Evolutionary conservation across 2,329 filamentous ascomycete genomes (phyloP).

Genomic region (Neopestalotiopsis sp.): DNA sequence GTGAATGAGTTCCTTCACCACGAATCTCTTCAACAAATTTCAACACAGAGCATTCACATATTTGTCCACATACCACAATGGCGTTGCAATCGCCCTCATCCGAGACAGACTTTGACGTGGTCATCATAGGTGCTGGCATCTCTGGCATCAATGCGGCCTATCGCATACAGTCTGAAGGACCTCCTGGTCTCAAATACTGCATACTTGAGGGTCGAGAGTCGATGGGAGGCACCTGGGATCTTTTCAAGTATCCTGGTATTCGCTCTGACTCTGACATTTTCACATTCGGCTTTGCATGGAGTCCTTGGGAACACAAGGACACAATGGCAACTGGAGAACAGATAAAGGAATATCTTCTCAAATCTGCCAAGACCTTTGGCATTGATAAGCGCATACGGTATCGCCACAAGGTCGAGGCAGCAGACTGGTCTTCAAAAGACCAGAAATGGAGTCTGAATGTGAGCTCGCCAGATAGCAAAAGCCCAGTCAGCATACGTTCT

Average conservation of each 20-base stretch:
- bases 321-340: constrained; percentile 33
- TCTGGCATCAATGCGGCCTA: constrained; percentile 79
- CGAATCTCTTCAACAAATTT: neutral
- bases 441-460: constrained; percentile 60
- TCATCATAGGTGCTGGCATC: constrained; percentile 77
- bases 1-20: neutral
- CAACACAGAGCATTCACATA: neutral
- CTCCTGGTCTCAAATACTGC: constrained; percentile 59
- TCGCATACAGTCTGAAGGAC: constrained; percentile 65
- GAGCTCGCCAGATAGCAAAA: constrained; percentile 37
- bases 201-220: constrained; percentile 71
- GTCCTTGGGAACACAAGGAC: constrained; percentile 63
- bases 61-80: neutral
- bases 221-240: constrained; percentile 79
- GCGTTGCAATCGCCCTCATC: neutral
- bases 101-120: constrained; percentile 51
- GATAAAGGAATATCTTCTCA: constrained; percentile 59
- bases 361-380: constrained; percentile 52
- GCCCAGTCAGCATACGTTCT: constrained; percentile 38
- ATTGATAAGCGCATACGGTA: constrained; percentile 62
- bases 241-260: constrained; percentile 79
- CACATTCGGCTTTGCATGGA: constrained; percentile 72
- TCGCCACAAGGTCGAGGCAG: constrained; percentile 51
- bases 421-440: constrained; percentile 59
- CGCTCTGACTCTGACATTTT: constrained; percentile 67